Conservation (phyloP, 2,329 filamentous ascomycete species). For the Paraconiothyrium brasiliense region DNA sequence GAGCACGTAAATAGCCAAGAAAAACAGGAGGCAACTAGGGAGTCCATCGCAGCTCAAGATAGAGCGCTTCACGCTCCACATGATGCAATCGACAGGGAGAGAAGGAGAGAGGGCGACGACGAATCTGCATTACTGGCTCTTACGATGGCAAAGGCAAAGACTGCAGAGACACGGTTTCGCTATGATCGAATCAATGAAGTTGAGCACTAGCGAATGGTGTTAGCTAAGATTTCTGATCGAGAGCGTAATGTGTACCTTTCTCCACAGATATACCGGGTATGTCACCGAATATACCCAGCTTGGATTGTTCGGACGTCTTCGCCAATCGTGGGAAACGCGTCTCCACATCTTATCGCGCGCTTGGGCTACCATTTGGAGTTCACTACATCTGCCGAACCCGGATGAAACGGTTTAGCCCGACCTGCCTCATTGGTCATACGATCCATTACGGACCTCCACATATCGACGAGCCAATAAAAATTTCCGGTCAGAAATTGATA, state of each 20-base stretch:
- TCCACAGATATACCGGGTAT: background rate
- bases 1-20: background rate
- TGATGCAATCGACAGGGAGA: background rate
- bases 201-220: background rate
- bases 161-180: background rate
- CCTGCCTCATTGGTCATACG: background rate
- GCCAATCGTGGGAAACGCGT: background rate
- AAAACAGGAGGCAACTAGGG: background rate
- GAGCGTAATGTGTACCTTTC: background rate
- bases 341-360: slow-evolving; percentile 1
- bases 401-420: slow-evolving; percentile 8
- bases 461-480: background rate
- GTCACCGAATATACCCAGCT: too few relatives aligned
- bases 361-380: background rate
- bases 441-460: background rate
- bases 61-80: background rate
- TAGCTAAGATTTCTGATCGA: background rate
- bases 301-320: background rate
- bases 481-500: background rate
- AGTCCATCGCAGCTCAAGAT: background rate
- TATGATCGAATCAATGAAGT: background rate
- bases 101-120: background rate
- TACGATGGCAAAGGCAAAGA: background rate
- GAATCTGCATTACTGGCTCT: background rate
- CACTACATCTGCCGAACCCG: background rate